Percentiles rank a stretch among this genome's conserved stretches.
These are phyloP conservation scores for Trichoderma koningii DNA, from an alignment of 2,329 filamentous ascomycete species.

Conservation along the genomic window DNA sequence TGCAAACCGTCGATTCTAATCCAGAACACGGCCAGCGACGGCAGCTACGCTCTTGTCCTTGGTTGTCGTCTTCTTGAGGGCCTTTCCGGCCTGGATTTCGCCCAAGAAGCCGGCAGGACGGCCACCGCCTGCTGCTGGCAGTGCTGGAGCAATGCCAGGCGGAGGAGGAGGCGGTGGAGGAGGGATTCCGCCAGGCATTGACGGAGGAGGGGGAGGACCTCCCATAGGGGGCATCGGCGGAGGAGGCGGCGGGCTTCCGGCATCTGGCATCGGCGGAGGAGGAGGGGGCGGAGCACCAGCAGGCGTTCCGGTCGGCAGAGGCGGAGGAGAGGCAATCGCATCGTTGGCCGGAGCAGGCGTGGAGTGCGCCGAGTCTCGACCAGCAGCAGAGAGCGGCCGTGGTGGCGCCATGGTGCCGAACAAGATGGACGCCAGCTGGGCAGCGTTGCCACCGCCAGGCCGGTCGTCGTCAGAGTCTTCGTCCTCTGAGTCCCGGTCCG, in stretches of 20 bases:
- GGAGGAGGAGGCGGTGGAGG: conserved; percentile 51
- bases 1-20: conserved; percentile 38
- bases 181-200: conserved; percentile 42
- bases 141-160: conserved; percentile 45
- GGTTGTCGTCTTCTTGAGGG: conserved; percentile 84
- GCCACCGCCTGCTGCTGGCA: conserved; percentile 52
- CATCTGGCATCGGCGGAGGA: conserved; percentile 37
- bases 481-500: conserved; percentile 63
- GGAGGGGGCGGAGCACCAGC: conserved; percentile 36
- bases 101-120: conserved; percentile 69
- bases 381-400: conserved; percentile 80
- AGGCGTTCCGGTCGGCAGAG: conserved; percentile 39
- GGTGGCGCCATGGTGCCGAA: conserved; percentile 98
- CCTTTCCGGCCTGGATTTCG: conserved; percentile 78
- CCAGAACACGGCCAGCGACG: conserved; percentile 74
- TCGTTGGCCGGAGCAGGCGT: conserved; percentile 46
- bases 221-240: conserved; percentile 36
- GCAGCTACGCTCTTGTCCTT: conserved; percentile 78
- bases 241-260: conserved; percentile 34
- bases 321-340: conserved; percentile 45
- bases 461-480: conserved; percentile 77
- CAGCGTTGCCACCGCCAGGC: conserved; percentile 79
- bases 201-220: conserved; percentile 39
- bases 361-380: conserved; percentile 60
- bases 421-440: conserved; percentile 88